A percentile compares a stretch with the other conserved stretches of the same genome.
Evolutionary conservation across 306 rosid genomes (phyloP).

Genomic region (Hippophae tibetana): DNA sequence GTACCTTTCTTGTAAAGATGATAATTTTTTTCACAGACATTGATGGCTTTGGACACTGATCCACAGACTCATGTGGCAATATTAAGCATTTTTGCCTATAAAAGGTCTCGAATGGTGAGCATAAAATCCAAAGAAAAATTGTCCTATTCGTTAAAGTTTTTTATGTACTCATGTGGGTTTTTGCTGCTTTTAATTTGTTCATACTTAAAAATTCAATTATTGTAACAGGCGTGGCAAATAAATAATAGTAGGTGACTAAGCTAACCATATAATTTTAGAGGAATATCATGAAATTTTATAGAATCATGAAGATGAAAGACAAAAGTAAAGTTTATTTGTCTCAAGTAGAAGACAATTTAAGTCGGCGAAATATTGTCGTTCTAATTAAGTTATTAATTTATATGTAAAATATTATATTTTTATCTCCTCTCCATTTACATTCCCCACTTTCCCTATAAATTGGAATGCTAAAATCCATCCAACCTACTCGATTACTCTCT

Average conservation of each 20-base stretch:
- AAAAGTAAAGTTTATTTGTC: neutral
- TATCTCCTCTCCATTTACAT: constrained; percentile 8
- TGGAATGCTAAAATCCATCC: constrained; percentile 1
- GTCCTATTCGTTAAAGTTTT: neutral
- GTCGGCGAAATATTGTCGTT: constrained; percentile 1
- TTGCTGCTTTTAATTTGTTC: neutral
- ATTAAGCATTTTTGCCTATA: constrained; percentile 8
- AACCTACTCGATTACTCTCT: constrained; percentile 2
- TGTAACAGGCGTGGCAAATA: constrained; percentile 24
- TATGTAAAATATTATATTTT: neutral
- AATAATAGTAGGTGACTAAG: constrained; percentile 23
- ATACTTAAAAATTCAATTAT: constrained; percentile 8
- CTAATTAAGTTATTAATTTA: neutral
- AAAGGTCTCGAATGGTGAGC: neutral
- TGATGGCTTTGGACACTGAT: neutral
- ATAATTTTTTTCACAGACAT: neutral
- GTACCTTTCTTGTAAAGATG: neutral
- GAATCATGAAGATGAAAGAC: neutral
- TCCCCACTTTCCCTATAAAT: constrained; percentile 14
- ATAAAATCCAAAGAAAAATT: neutral
- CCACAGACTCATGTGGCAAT: constrained; percentile 8
- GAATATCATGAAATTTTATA: neutral
- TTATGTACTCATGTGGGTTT: neutral
- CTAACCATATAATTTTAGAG: constrained; percentile 2
- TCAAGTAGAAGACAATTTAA: neutral